Evolutionary conservation across 495 filamentous ascomycete species (phyloP), one percentile per base, ranked within the genome.

Genomic region (Penicillium taxi): DNA sequence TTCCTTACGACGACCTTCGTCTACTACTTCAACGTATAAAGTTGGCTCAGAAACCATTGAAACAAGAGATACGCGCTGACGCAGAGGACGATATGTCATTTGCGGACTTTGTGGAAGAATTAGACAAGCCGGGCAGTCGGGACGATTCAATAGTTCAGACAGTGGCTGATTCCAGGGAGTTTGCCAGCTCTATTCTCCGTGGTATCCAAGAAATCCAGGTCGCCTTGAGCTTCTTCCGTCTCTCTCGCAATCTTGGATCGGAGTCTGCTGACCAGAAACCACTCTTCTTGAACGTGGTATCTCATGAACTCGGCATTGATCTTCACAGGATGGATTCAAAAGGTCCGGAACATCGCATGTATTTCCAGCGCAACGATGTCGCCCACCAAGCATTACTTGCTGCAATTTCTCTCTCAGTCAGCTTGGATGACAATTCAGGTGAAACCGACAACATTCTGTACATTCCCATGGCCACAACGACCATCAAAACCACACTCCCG

Each of bases 191-290:
- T 5, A 75, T 95, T 17, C 70, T 99, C 14, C 80, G 85, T 32
- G 91, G 91, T 24, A 84, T 99, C 28, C 89, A 94, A 54, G 91
- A 96, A 57, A 80, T 99, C 11, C 91, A 96, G 63, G 84, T 96
- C 50, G 91, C 91, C 5, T 72, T 96, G 57, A 93, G 91, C 61
- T 94, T 90, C 58, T 75, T 96, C 48, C 80, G 90, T 8, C 61
- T 96, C 41, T 86, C 87, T 15, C 87, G 83, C 53, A 77, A 75
- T 42, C 69, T 96, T 19, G 69, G 76, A 18, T 66, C 75, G 8
- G 60, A 84, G 30, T 76, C 80, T 44, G 63, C 79, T 16, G 66
- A 72, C n/a, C 81, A 77, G 12, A 64, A 69, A 14, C 79, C 85
- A 2, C 61, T 95, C 2, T 81, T 82, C 32, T 61, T 96, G 37